Conservation (phyloP, 2,329 filamentous ascomycete genomes). For the Fusarium scirpi region DNA sequence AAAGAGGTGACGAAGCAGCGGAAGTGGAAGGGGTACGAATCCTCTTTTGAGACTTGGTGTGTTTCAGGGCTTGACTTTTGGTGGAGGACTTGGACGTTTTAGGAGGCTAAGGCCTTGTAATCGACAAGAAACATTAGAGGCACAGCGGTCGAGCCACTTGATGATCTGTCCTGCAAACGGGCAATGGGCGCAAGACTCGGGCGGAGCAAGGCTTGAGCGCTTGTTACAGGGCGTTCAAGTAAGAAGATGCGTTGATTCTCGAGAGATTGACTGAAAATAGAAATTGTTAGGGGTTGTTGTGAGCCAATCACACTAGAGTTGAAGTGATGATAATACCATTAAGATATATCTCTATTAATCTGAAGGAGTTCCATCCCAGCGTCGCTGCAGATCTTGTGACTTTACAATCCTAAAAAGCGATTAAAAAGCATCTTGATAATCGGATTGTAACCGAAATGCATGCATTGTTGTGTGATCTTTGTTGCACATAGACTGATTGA, state of each 20-base stretch:
- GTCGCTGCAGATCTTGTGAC: conserved; percentile 9
- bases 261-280: conserved; percentile 16
- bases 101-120: conserved; percentile 17
- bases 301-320: conserved; percentile 9
- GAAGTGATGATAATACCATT: background rate
- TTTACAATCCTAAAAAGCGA: background rate
- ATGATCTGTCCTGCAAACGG: conserved; percentile 38
- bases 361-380: background rate
- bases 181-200: conserved; percentile 45
- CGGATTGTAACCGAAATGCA: background rate
- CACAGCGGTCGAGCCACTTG: conserved; percentile 39
- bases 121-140: conserved; percentile 31
- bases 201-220: conserved; percentile 40
- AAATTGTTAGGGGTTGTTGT: conserved; percentile 1
- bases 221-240: conserved; percentile 37
- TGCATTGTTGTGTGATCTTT: background rate
- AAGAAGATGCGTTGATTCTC: background rate
- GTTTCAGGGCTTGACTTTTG: conserved; percentile 41
- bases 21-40: conserved; percentile 27
- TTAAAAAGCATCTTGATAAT: background rate
- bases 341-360: background rate
- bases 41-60: conserved; percentile 39
- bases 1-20: conserved; percentile 34
- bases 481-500: background rate
- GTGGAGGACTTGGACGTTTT: conserved; percentile 16